phyloP scores from a whole-genome alignment of 768 basidiomycete species.

The Porphyrellus cyaneotinctus region DNA sequence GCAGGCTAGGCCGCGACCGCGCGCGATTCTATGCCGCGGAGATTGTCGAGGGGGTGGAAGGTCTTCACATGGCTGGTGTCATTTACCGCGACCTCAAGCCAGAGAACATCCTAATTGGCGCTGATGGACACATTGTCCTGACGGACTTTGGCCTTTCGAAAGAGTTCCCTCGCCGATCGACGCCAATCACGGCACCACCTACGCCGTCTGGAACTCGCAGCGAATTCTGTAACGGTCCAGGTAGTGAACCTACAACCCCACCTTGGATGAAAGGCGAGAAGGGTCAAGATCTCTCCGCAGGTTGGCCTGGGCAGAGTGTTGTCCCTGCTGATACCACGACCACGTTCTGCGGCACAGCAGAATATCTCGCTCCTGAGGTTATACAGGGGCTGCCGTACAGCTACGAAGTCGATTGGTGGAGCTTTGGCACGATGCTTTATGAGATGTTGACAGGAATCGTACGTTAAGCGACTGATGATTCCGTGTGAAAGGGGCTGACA shows the following conservation, averaged over 20 bases:
- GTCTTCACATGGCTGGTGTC: conserved; percentile 88
- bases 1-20: conserved; percentile 86
- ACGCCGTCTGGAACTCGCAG: conserved; percentile 51
- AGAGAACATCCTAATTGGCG: conserved; percentile 92
- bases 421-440: conserved; percentile 94
- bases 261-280: conserved; percentile 75
- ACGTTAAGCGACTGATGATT: conserved; percentile 22
- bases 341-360: conserved; percentile 95
- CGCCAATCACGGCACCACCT: conserved; percentile 47
- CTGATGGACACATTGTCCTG: conserved; percentile 92
- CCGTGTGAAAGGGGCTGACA: conserved; percentile 16
- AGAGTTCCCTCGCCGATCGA: conserved; percentile 66
- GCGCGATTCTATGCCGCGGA: conserved; percentile 97
- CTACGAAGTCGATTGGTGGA: conserved; percentile 98
- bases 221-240: conserved; percentile 50
- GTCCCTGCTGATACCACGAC: conserved; percentile 63
- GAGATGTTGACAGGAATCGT: conserved; percentile 97
- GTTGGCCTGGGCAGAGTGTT: conserved; percentile 54
- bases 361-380: conserved; percentile 95
- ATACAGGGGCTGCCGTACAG: conserved; percentile 87
- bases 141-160: conserved; percentile 97
- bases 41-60: conserved; percentile 94
- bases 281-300: conserved; percentile 46
- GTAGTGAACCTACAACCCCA: conserved; percentile 47
- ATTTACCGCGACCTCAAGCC: conserved; percentile 98